Evolutionary conservation across 192 early-diverging fungal genomes (phyloP).

Genomic region (Radiomyces spectabilis): DNA sequence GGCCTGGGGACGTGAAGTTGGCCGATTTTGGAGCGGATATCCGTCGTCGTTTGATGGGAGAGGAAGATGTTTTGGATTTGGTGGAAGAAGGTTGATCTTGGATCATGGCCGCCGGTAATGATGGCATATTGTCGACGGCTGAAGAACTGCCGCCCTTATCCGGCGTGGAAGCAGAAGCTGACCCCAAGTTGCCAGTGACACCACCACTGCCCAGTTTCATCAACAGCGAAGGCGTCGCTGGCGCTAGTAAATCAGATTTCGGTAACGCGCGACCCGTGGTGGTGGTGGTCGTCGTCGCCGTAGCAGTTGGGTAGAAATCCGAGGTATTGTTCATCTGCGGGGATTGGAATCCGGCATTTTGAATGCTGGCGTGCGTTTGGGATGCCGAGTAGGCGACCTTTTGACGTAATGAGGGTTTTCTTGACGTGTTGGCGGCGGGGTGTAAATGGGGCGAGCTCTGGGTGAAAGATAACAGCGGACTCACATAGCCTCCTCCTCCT

Average conservation of each 20-base stretch:
- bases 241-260: conserved; percentile 27
- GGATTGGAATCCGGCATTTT: too few relatives aligned
- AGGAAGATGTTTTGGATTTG: neutral
- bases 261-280: neutral
- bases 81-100: neutral
- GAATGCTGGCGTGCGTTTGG: neutral
- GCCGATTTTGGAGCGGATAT: neutral
- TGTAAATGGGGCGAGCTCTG: neutral
- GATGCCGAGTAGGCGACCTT: conserved; percentile 7
- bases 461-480: neutral
- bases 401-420: conserved; percentile 4
- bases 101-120: conserved; percentile 14
- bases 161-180: neutral
- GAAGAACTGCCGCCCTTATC: neutral
- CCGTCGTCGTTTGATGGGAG: neutral
- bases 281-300: neutral
- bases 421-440: neutral
- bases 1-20: conserved; percentile 6
- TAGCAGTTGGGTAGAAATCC: too few relatives aligned
- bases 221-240: conserved; percentile 59
- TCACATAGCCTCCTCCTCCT: neutral
- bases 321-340: neutral
- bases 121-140: conserved; percentile 11
- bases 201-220: conserved; percentile 45
- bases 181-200: neutral